phyloP scores from a whole-genome alignment of 2,329 filamentous ascomycete species.

The Botryosphaeria dothidea region DNA sequence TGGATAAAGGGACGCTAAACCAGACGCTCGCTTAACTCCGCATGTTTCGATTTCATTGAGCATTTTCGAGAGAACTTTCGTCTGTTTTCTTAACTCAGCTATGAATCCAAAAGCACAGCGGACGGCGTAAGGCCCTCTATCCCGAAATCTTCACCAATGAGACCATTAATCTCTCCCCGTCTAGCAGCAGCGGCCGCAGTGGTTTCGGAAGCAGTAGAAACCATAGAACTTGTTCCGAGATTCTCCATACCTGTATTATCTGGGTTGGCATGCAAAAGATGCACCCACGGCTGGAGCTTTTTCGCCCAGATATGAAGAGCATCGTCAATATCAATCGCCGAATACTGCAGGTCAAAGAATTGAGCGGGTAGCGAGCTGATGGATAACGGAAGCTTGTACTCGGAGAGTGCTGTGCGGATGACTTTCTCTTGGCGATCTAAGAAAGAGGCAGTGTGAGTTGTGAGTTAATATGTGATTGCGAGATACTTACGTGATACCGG shows the following conservation, averaged over 20 bases:
- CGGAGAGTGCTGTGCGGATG: conserved; percentile 28
- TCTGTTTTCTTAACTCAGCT: background rate
- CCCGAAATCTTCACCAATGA: background rate
- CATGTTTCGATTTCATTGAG: too few species aligned
- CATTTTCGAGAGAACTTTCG: too few species aligned
- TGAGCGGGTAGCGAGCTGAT: conserved; percentile 27
- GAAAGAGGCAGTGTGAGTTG: background rate
- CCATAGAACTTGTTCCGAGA: background rate
- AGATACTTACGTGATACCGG: conserved; percentile 11
- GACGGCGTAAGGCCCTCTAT: background rate
- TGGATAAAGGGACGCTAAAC: background rate
- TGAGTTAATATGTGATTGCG: background rate
- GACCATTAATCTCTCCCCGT: background rate
- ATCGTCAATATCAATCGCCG: conserved; percentile 31
- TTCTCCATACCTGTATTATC: background rate
- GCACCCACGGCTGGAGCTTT: conserved; percentile 18
- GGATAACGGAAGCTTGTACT: conserved; percentile 27
- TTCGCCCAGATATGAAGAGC: conserved; percentile 28
- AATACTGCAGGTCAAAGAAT: conserved; percentile 31
- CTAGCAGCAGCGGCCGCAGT: background rate
- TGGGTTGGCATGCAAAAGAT: background rate
- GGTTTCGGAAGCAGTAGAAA: background rate
- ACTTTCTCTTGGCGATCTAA: conserved; percentile 28
- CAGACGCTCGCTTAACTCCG: too few species aligned
- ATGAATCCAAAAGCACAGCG: background rate